Evolutionary conservation across 768 basidiomycete species (phyloP), one percentile per base, ranked within the genome.

Genomic region (Chiua virens): DNA sequence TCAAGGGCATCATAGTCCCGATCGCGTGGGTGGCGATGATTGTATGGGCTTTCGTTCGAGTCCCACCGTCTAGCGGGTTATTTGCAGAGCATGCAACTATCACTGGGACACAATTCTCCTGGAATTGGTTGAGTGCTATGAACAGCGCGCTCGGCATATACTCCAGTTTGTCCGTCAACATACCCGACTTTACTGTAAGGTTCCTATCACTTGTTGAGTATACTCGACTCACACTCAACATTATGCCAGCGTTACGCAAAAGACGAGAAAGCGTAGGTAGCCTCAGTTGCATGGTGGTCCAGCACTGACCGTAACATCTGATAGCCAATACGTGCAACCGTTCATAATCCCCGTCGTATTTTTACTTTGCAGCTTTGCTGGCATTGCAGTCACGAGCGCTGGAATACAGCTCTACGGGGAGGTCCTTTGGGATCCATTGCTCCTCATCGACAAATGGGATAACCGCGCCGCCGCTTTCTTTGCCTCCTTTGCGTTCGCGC

Each of bases 401-500:
- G 89, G 86, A 8, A 75, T 85, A 60, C 71, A 43, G 69, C 75
- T 59, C 59, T 79, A 58, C 87, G 92, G 60, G 40, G 63, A 63
- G 21, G 54, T 63, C 14, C 57, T 63, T 15, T 63, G 63, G 92
- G 86, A 93, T 61, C 91, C 90, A 0, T 75, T 87, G 4, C 71
- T 71, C 47, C 79, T 93, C 55, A 87, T 92, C 59, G 81, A 88
- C 64, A 75, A 74, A 30, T 94, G 91, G 91, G 81, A 88, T 58
- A 93, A 89, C 66, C 84, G 93, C 30, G 85, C 89, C 0, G 89
- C 87, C 0, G 83, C 86, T 8, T 95, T 95, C 75, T 94, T 95
- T 62, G 83, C 83, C 7, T 77, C 87, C 0, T 83, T 90, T 64
- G 79, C 82, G 34, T 92, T 92, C 62, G 74, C 79, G 34, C 56